Base-by-base conservation (phyloP, 345 rosid genomes). In the Clausena lansium region DNA sequence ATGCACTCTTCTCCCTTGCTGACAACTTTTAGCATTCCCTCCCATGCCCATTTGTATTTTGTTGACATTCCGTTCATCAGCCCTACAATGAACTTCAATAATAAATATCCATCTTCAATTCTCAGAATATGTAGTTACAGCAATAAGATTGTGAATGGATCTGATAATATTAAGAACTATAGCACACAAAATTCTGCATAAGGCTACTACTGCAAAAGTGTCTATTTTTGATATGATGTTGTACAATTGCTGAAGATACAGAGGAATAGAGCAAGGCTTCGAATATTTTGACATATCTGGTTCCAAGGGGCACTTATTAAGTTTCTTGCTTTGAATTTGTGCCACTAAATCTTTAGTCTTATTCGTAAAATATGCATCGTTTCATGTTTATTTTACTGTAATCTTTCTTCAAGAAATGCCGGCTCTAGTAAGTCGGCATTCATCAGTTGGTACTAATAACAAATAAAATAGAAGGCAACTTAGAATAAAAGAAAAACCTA, bases 11-110 rank as follows among this genome's bases (percentile, higher is more conserved):
- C 99, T 58, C 91, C 98, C 85, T 90, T 97, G 88, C 97, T 90
- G 75, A 91, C 74, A 67, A 97, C 99, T 85, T 90, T 97, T 76
- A 97, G 71, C 9, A 79, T 76, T 33, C 99, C 99, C 83, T 93
- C 98, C 99, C 99, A 97, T 71, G 92, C 94, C 99, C 99, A 97
- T 84, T 97, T n/a, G n/a, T n/a, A n/a, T n/a, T n/a, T n/a, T 93
- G 84, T 97, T 94, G 45, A 97, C 98, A 75, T 97, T 81, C 99
- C 99, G 94, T 79, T 97, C 99, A 89, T 94, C 99, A 76, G 99
- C 99, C 85, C 98, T 97, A 88, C 78, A 84, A 81, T 22, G 28
- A 75, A 77, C 63, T 73, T 77, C 54, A 63, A 15, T 78, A 19
- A 35, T 32, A 77, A 81, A 65, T 66, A 67, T 66, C 55, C 50